These are phyloP conservation scores for Carex cristatella DNA, from an alignment of 176 grass and related monocot genomes.

Conservation along the genomic window DNA sequence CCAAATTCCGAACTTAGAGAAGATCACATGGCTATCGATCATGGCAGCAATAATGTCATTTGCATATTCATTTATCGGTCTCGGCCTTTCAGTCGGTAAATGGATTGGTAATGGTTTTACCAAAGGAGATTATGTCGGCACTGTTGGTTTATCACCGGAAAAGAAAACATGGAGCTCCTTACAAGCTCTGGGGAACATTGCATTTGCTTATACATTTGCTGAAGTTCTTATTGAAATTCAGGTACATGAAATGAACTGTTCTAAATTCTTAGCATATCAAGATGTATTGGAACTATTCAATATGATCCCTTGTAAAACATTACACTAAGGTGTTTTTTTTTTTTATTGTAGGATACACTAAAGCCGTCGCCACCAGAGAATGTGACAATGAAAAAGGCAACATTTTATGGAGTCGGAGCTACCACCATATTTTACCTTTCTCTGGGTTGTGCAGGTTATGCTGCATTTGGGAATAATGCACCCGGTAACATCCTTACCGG, in stretches of 20 bases:
- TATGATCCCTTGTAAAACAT: neutral
- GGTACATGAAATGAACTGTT: conserved; percentile 24
- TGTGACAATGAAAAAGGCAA: conserved; percentile 70
- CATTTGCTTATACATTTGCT: conserved; percentile 88
- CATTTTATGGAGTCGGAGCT: conserved; percentile 43
- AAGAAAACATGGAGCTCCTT: conserved; percentile 71
- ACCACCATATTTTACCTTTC: conserved; percentile 89
- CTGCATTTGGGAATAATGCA: conserved; percentile 74
- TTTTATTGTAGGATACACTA: conserved; percentile 48
- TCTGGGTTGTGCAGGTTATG: conserved; percentile 71
- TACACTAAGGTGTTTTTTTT: neutral
- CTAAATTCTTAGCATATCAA: neutral
- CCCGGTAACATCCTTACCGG: conserved; percentile 84
- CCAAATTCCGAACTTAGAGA: conserved; percentile 78
- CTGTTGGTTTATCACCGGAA: conserved; percentile 23
- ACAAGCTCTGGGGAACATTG: conserved; percentile 79
- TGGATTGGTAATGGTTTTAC: conserved; percentile 43
- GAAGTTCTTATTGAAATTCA: conserved; percentile 92
- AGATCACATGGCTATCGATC: conserved; percentile 78
- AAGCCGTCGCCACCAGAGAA: conserved; percentile 68
- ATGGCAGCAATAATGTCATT: conserved; percentile 82
- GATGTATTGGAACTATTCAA: neutral
- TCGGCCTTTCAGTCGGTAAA: conserved; percentile 48
- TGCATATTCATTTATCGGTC: conserved; percentile 79
- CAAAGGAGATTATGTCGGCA: conserved; percentile 32